Base-by-base conservation (phyloP, 495 filamentous ascomycete species). In the Lepraria neglecta region DNA sequence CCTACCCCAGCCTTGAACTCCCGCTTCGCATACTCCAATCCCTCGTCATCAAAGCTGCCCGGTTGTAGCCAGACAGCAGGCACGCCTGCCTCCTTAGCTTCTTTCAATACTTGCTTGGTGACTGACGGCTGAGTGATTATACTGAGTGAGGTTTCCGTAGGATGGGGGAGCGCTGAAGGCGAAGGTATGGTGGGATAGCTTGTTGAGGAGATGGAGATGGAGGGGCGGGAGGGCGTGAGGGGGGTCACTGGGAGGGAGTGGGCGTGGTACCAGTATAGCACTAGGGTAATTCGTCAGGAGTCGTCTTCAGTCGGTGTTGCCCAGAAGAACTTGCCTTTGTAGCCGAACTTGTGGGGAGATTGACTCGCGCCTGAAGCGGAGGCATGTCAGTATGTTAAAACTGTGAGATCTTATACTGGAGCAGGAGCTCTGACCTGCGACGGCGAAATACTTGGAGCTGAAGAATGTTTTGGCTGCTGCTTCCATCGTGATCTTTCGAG, bases 61-160 rank as follows among this genome's bases (percentile, higher is more conserved):
- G 94, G 94, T 73, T 98, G 94, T 60, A 98, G 72, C 88, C 91
- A 98, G 15, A 97, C 89, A 15, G 87, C 84, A 4, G 80, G 80
- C 9, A 97, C 79, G 0, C 92, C 91, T 6, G 88, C 80, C 28
- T 83, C 80, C 70, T 88, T 87, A 1, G 92, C 94, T 73, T 95
- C 86, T 67, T 85, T 74, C 27, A 98, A 78, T 12, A 94, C 73
- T 60, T 80, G 70, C 1, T 84, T 84, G 19, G 88, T 91, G 69
- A 91, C 85, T 61, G 76, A 69, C 0, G 88, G 89, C 3, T 89
- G 91, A 27, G 94, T 98, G 71, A 97, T 90, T 65, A 98, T 83
- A 38, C 86, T 90, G 50, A 83, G 65, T n/a, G 87, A 84, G 0
- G 89, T 95, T 62, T 90, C 77, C 27, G 73, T 68, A 1, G 92